Evolutionary conservation across 129 eudicot genomes (phyloP).

Genomic region (Escallonia herrerae): DNA sequence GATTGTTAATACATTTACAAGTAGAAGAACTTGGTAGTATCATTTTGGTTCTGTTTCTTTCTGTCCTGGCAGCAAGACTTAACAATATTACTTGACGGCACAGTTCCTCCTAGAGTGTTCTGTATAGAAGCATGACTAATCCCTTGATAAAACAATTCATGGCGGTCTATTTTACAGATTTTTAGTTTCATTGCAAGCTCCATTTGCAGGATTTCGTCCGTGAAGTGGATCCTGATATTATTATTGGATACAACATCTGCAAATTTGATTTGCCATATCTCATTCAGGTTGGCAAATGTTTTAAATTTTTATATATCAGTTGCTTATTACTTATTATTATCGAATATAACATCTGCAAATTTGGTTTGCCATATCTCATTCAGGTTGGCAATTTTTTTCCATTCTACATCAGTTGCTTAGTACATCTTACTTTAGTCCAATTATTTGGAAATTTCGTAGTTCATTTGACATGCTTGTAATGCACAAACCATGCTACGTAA

Average conservation of each 20-base stretch:
- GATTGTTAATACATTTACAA: too few species aligned
- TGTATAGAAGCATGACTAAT: too few species aligned
- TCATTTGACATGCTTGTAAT: conserved; percentile 6
- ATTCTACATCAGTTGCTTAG: too few species aligned
- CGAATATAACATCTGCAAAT: background rate
- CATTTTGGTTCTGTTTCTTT: too few species aligned
- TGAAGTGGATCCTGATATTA: conserved; percentile 93
- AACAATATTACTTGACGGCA: too few species aligned
- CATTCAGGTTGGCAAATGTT: conserved; percentile 53
- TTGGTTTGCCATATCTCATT: too few species aligned
- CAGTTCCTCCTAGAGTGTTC: too few species aligned
- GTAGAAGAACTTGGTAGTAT: too few species aligned
- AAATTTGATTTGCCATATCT: conserved; percentile 97
- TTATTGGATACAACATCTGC: conserved; percentile 97
- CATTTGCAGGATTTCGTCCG: conserved; percentile 75
- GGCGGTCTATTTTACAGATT: background rate
- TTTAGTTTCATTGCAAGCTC: conserved; percentile 7
- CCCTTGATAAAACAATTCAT: too few species aligned
- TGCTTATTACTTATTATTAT: background rate
- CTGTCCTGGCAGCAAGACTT: too few species aligned
- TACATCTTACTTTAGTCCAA: too few species aligned
- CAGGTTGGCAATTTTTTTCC: too few species aligned
- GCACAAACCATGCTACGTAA: background rate
- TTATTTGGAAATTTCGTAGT: background rate
- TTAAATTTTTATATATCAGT: background rate